Conservation (phyloP, 306 rosid species). For the Casuarina glauca region DNA sequence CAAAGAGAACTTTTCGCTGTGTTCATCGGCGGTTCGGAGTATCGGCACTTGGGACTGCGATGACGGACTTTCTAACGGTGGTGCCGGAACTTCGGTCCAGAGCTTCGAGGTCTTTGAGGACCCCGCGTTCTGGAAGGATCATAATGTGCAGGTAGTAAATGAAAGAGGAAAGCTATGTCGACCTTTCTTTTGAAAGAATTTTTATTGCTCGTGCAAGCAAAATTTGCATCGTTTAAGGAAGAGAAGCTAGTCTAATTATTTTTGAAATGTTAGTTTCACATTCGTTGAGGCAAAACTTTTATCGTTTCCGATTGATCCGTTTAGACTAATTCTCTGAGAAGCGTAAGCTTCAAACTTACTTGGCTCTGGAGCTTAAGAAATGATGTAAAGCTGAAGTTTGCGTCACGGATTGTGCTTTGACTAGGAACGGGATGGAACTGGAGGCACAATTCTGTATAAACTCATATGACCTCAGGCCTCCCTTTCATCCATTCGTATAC, state of each 20-base stretch:
- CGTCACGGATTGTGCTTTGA: background rate
- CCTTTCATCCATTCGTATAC: background rate
- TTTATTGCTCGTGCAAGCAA: too few relatives aligned
- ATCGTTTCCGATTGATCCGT: background rate
- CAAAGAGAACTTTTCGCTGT: conserved; percentile 40
- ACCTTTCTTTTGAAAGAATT: background rate
- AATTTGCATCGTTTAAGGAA: background rate
- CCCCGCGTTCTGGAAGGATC: conserved; percentile 96
- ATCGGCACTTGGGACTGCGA: conserved; percentile 46
- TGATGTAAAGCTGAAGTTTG: background rate
- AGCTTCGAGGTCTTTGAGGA: conserved; percentile 80
- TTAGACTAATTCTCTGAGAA: background rate
- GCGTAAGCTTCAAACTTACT: conserved; percentile 1
- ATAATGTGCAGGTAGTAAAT: conserved; percentile 80
- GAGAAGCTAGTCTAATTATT: background rate
- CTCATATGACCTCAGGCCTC: background rate
- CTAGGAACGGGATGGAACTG: background rate
- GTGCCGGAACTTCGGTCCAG: conserved; percentile 43
- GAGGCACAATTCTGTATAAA: background rate
- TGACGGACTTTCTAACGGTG: conserved; percentile 37
- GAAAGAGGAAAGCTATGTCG: background rate
- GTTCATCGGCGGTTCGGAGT: conserved; percentile 56
- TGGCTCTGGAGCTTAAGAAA: background rate
- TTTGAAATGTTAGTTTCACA: background rate
- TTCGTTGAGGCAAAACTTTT: background rate